phyloP scores from a whole-genome alignment of 2,329 filamentous ascomycete genomes.

The Aspergillus neotritici region DNA sequence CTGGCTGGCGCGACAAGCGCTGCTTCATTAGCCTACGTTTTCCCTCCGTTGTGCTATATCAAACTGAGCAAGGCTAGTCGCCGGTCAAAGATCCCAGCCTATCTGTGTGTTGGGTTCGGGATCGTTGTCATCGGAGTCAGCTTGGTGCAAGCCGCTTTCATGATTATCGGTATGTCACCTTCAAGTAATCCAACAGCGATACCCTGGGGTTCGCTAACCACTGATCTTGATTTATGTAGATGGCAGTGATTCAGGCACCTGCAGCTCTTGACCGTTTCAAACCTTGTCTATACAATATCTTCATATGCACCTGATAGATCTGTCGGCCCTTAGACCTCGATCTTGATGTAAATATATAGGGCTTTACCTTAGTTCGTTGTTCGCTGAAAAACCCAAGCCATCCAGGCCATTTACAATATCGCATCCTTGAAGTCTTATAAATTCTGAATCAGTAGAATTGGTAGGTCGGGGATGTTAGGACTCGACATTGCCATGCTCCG shows the following conservation, averaged over 20 bases:
- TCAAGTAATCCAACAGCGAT: not conserved
- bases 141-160: constrained; percentile 62
- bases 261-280: constrained; percentile 18
- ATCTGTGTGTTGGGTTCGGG: constrained; percentile 71
- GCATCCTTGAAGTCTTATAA: too few relatives aligned
- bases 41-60: constrained; percentile 92
- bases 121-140: constrained; percentile 74
- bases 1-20: constrained; percentile 92
- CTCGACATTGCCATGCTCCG: too few relatives aligned
- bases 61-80: constrained; percentile 76
- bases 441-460: too few relatives aligned
- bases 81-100: constrained; percentile 66
- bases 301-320: constrained; percentile 9
- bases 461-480: too few relatives aligned
- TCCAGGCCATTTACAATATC: too few relatives aligned
- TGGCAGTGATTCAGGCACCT: constrained; percentile 30
- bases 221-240: constrained; percentile 17
- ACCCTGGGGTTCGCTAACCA: constrained; percentile 8
- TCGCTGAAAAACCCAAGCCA: too few relatives aligned
- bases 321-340: not conserved
- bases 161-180: constrained; percentile 43
- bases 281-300: constrained; percentile 1
- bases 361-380: too few relatives aligned
- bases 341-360: too few relatives aligned
- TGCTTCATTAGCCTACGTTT: constrained; percentile 87